Base-by-base conservation (phyloP, 495 filamentous ascomycete species). In the Ascodesmis nigricans region DNA sequence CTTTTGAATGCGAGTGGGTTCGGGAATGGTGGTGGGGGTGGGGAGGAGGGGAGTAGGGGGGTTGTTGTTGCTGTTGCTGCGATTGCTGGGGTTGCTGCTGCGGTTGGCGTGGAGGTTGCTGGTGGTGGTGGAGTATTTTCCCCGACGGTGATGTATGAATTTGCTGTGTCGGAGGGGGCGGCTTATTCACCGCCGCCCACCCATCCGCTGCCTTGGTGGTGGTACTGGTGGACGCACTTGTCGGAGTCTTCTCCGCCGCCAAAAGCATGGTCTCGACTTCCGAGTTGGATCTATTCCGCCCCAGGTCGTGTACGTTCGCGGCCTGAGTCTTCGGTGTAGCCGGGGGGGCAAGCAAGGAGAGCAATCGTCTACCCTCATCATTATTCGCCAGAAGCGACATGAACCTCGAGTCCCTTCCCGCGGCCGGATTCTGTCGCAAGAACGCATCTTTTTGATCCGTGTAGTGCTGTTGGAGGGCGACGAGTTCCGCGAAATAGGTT, bases 401-500 rank as follows among this genome's bases (percentile, higher is more conserved):
- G 58, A 18, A 54, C n/a, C n/a, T n/a, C n/a, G n/a, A n/a, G n/a
- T n/a, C n/a, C 46, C n/a, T 38, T 42, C 43, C 52, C 47, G 14
- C 40, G 51, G 38, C 50, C 43, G 39, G 52, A 47, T 31, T 52
- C 52, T 2, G 36, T 13, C 41, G 46, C 11, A 50, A 42, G 15
- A 46, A 49, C 21, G 45, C 38, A 13, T 36, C 42, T 3, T 36
- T 23, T 10, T 46, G 38, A 18, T 44, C 48, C 13, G 61, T 55
- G 46, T 75, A 79, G 53, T 77, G 83, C 14, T 55, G 57, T 43
- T 75, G 63, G 56, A 80, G 67, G 8, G 69, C 64, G 29, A 65
- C 58, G 29, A 84, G 58, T n/a, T 74, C 72, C 18, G 54, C 57
- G 43, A 72, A 69, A 58, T 76, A 83, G 2, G 69, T 75, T 15